These are phyloP conservation scores for Penicillium sp. DNA, from an alignment of 2,329 filamentous ascomycete genomes.

Conservation along the genomic window DNA sequence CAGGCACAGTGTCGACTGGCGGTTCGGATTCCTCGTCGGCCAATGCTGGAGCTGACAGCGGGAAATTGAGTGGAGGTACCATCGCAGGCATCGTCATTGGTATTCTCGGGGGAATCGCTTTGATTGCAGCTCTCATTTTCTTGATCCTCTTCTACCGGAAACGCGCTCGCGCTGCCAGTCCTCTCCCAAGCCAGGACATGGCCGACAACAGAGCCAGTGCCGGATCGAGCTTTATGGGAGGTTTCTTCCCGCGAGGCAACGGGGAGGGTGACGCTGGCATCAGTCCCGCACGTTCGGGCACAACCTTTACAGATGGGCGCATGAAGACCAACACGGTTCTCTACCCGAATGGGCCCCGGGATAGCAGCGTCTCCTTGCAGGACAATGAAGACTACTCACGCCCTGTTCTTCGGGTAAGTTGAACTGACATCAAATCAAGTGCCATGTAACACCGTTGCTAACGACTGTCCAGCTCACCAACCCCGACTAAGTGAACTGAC, in stretches of 20 bases:
- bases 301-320: conserved; percentile 44
- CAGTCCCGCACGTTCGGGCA: conserved; percentile 22
- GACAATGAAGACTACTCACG: conserved; percentile 50
- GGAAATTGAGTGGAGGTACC: conserved; percentile 38
- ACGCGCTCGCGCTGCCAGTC: conserved; percentile 31
- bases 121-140: conserved; percentile 38
- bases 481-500: conserved; percentile 29
- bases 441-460: conserved; percentile 10
- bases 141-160: conserved; percentile 40
- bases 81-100: conserved; percentile 47
- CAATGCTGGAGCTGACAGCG: conserved; percentile 16
- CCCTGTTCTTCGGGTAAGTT: conserved; percentile 43
- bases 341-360: conserved; percentile 41
- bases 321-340: conserved; percentile 44
- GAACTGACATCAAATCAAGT: too few relatives aligned
- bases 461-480: conserved; percentile 32
- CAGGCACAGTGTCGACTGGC: conserved; percentile 17
- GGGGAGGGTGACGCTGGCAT: conserved; percentile 11
- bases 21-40: conserved; percentile 16
- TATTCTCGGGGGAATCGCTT: conserved; percentile 37
- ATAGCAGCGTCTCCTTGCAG: conserved; percentile 46
- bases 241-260: conserved; percentile 30
- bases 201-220: conserved; percentile 34
- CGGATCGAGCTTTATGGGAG: conserved; percentile 35
- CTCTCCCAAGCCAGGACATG: conserved; percentile 32